These are phyloP conservation scores for Conringia planisiliqua DNA, from an alignment of 345 rosid genomes.

Conservation along the genomic window DNA sequence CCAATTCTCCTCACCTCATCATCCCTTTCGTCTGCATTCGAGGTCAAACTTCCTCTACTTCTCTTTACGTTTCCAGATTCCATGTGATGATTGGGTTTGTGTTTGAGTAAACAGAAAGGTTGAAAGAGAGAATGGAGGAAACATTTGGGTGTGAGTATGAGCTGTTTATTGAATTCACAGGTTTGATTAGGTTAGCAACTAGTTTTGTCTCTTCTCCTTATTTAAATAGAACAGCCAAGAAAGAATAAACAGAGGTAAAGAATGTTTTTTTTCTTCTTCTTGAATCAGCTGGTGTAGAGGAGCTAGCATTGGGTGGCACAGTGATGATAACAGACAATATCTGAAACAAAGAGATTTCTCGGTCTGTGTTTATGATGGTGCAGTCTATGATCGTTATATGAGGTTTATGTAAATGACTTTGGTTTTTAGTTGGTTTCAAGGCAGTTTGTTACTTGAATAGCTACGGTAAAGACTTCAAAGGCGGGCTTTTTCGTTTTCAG, in stretches of 20 bases:
- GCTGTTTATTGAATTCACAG: slow-evolving; percentile 86
- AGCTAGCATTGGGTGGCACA: slow-evolving; percentile 96
- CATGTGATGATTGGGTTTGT: background rate
- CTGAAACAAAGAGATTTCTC: slow-evolving; percentile 79
- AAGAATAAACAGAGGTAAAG: background rate
- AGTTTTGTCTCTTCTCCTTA: background rate
- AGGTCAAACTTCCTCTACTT: slow-evolving; percentile 31
- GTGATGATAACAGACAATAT: slow-evolving; percentile 85
- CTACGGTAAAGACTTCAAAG: slow-evolving; percentile 62
- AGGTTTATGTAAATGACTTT: slow-evolving; percentile 7
- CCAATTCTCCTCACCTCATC: slow-evolving; percentile 63
- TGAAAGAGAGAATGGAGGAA: slow-evolving; percentile 80
- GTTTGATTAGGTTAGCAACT: slow-evolving; percentile 59
- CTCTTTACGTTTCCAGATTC: background rate
- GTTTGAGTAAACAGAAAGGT: slow-evolving; percentile 46
- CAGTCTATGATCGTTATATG: background rate
- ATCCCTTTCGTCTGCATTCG: slow-evolving; percentile 75
- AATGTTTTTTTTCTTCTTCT: background rate
- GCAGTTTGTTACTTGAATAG: slow-evolving; percentile 94
- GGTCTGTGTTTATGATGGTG: slow-evolving; percentile 38
- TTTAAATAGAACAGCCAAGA: background rate
- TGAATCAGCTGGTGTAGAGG: slow-evolving; percentile 75
- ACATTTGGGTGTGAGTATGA: slow-evolving; percentile 73
- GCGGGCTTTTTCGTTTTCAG: slow-evolving; percentile 82
- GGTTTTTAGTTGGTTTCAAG: slow-evolving; percentile 42